Evolutionary conservation across 2,329 filamentous ascomycete species (phyloP).

Genomic region (Pestalotiopsis sp.): DNA sequence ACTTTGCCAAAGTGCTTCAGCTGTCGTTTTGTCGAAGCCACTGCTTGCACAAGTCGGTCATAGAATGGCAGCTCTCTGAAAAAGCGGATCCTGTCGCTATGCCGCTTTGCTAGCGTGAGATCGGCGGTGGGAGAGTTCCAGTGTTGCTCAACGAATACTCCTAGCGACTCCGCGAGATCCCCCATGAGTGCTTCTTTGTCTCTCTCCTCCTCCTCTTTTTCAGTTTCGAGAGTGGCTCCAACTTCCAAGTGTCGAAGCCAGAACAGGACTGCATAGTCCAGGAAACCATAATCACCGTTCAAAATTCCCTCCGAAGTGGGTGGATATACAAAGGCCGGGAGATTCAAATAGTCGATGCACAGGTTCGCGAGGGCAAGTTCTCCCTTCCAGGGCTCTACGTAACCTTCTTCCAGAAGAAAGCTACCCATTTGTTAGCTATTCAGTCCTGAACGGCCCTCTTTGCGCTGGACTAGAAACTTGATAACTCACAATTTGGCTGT

Average conservation of each 20-base stretch:
- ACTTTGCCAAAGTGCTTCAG: background rate
- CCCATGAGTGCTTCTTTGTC: background rate
- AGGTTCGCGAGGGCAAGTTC: slow-evolving; percentile 17
- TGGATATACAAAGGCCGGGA: background rate
- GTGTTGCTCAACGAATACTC: background rate
- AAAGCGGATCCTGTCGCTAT: background rate
- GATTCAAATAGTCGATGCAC: slow-evolving; percentile 8
- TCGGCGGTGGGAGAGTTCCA: background rate
- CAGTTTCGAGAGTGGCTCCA: background rate
- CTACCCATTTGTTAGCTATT: background rate
- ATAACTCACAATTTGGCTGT: slow-evolving; percentile 30
- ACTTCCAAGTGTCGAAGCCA: slow-evolving; percentile 15
- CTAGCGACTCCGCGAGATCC: background rate
- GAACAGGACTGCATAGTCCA: slow-evolving; percentile 16
- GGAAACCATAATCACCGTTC: slow-evolving; percentile 13
- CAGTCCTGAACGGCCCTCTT: no score
- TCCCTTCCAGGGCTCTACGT: slow-evolving; percentile 21
- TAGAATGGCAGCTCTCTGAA: background rate
- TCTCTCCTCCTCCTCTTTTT: background rate
- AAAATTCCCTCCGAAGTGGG: background rate
- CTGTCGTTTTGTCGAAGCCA: background rate
- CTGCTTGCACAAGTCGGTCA: background rate
- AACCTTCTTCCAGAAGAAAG: background rate
- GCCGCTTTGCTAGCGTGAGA: background rate
- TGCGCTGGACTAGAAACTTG: background rate